A percentile compares a stretch with the other conserved stretches of the same genome.
These are phyloP conservation scores for Apophysomyces elegans DNA, from an alignment of 371 early-diverging fungal species.

Conservation along the genomic window DNA sequence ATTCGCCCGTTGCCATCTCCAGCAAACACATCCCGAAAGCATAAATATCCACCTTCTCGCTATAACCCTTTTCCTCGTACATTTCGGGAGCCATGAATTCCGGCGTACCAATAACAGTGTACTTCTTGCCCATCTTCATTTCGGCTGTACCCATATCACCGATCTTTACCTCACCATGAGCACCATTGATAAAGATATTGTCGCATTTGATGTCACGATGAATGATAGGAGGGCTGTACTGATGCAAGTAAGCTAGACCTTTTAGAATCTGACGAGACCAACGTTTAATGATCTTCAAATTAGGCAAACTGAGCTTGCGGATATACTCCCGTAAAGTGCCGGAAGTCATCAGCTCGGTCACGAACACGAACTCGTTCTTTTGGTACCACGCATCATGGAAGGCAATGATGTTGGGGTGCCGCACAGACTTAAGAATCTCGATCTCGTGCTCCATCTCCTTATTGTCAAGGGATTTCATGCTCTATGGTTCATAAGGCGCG, in stretches of 20 bases:
- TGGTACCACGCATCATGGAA: constrained; percentile 73
- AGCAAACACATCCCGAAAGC: constrained; percentile 87
- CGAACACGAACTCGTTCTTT: constrained; percentile 68
- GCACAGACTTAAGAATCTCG: constrained; percentile 71
- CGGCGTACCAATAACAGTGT: constrained; percentile 82
- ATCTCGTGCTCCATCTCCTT: constrained; percentile 72
- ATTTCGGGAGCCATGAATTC: constrained; percentile 84
- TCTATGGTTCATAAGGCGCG: constrained; percentile 24
- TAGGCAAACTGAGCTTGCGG: constrained; percentile 60
- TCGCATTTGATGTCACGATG: constrained; percentile 78
- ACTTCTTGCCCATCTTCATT: constrained; percentile 74
- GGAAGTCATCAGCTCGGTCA: constrained; percentile 87
- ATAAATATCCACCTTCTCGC: constrained; percentile 82
- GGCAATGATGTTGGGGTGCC: constrained; percentile 78
- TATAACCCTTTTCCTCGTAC: constrained; percentile 79
- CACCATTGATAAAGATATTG: constrained; percentile 85
- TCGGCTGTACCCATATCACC: constrained; percentile 85
- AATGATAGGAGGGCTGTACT: constrained; percentile 77
- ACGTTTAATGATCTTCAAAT: constrained; percentile 65
- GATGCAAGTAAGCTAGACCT: constrained; percentile 81
- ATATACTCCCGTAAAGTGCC: constrained; percentile 72
- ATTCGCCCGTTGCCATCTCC: constrained; percentile 80
- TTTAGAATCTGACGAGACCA: constrained; percentile 77
- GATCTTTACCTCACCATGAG: constrained; percentile 81
- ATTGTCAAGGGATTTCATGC: constrained; percentile 56